phyloP scores from a whole-genome alignment of 2,329 filamentous ascomycete species.

The Zopfia rhizophila region DNA sequence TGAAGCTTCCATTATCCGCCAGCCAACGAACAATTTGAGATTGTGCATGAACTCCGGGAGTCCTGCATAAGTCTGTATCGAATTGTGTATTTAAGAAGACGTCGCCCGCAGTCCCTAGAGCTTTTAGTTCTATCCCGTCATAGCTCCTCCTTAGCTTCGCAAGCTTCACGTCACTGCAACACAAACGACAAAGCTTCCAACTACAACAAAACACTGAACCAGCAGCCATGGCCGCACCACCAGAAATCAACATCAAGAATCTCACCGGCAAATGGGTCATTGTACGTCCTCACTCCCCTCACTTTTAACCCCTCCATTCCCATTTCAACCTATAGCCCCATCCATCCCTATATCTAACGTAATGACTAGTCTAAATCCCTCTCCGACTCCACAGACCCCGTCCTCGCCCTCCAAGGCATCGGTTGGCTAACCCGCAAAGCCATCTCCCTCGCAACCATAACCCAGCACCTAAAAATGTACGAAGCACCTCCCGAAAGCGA shows the following conservation, averaged over 20 bases:
- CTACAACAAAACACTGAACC: too few relatives aligned
- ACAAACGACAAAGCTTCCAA: not conserved
- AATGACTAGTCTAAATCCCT: constrained; percentile 75
- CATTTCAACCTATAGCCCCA: not conserved
- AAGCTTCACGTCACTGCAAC: too few relatives aligned
- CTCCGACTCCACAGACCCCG: constrained; percentile 74
- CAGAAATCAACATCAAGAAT: constrained; percentile 43
- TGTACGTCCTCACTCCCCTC: constrained; percentile 29
- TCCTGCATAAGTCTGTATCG: too few relatives aligned
- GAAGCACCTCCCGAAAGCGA: constrained; percentile 55
- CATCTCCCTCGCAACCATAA: constrained; percentile 75
- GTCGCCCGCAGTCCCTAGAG: not conserved
- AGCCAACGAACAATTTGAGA: too few relatives aligned
- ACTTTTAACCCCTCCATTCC: not conserved
- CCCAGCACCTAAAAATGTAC: constrained; percentile 68
- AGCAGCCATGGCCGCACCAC: constrained; percentile 54
- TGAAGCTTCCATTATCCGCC: not conserved
- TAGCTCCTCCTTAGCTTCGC: too few relatives aligned
- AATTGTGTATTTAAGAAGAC: not conserved
- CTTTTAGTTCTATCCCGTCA: not conserved
- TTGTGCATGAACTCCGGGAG: too few relatives aligned
- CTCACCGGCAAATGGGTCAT: constrained; percentile 53
- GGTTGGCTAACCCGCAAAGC: constrained; percentile 77
- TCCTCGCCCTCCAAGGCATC: constrained; percentile 70
- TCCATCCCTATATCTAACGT: not conserved